These are phyloP conservation scores for Thelephora ganbajun DNA, from an alignment of 768 basidiomycete species.

Conservation along the genomic window DNA sequence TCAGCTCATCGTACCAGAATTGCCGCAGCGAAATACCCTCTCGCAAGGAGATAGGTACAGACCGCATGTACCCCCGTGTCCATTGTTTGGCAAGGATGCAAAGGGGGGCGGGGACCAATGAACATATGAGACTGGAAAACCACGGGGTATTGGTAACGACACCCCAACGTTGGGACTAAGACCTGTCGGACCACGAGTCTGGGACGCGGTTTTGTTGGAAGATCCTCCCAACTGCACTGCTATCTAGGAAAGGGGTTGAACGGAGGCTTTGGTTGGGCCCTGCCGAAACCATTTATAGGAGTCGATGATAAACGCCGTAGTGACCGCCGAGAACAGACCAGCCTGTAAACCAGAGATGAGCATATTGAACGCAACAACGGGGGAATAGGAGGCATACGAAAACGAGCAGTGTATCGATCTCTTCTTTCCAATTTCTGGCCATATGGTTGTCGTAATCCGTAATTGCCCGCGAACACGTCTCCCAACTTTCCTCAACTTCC, in stretches of 20 bases:
- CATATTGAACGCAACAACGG: not conserved
- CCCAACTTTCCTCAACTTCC: too few relatives aligned
- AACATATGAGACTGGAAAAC: slow-evolving; percentile 11
- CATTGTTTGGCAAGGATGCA: slow-evolving; percentile 11
- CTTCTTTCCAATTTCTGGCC: slow-evolving; percentile 11
- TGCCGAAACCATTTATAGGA: slow-evolving; percentile 8
- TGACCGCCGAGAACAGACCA: slow-evolving; percentile 10
- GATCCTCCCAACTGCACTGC: slow-evolving; percentile 7
- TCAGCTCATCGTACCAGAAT: slow-evolving; percentile 1
- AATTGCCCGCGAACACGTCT: slow-evolving; percentile 8
- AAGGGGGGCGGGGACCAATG: slow-evolving; percentile 7
- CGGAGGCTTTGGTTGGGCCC: slow-evolving; percentile 4
- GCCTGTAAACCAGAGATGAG: slow-evolving; percentile 4
- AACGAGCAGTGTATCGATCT: slow-evolving; percentile 13
- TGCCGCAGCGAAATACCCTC: slow-evolving; percentile 1
- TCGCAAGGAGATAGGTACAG: not conserved
- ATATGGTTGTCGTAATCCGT: slow-evolving; percentile 9
- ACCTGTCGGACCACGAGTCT: not conserved
- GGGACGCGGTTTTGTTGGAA: not conserved
- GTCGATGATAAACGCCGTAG: slow-evolving; percentile 10
- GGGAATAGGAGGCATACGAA: slow-evolving; percentile 7
- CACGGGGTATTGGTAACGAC: slow-evolving; percentile 7
- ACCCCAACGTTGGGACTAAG: not conserved
- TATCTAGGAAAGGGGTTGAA: slow-evolving; percentile 6
- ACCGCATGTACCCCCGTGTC: slow-evolving; percentile 4